Base-by-base conservation (phyloP, 148 eudicot genomes). In the Chenopodium berlandieri region DNA sequence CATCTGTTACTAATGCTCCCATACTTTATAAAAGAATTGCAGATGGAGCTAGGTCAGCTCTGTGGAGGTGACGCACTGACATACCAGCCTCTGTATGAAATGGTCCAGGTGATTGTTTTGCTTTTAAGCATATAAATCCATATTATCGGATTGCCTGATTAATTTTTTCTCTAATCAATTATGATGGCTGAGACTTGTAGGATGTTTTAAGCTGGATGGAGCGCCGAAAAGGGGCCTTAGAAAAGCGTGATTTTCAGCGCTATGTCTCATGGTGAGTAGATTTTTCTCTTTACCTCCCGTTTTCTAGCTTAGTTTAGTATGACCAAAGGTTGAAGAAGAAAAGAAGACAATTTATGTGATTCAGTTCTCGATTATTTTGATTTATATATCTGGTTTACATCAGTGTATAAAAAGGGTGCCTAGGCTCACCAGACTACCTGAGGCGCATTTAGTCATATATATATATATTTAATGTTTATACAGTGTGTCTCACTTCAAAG, bases 51-150 rank as follows among this genome's bases (percentile, higher is more conserved):
- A 56, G 91, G 89, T 78, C 88, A 91, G 79, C 92, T 96, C 82
- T 78, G 86, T 56, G 80, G 44, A 56, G 71, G 23, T 46, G 90
- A 91, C 84, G 58, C 85, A 78, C 25, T 75, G 85, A 85, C 82
- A 77, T 96, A 94, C 80, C 91, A 89, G 85, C 99, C 99, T 80
- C 85, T 96, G 56, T 78, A 88, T 81, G 97, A 96, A 88, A 96
- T 91, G 93, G 85, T 86, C 23, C 88, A 91, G 95, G 99, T 94
- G 86, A 69, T 48, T 73, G 47, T 75, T 75, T 71, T 27, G 6
- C 37, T 40, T n/a, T 46, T 25, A 69, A 47, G 47, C 77, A 14
- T 46, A 13, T 56, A 74, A 17, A 67, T 23, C 40, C 16, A 7
- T 44, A 46, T 48, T 30, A 27, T 30, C 27, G 31, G 2, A 50